Evolutionary conservation across 1,284 basidiomycete species (phyloP).

Genomic region (Kwoniella shivajii): DNA sequence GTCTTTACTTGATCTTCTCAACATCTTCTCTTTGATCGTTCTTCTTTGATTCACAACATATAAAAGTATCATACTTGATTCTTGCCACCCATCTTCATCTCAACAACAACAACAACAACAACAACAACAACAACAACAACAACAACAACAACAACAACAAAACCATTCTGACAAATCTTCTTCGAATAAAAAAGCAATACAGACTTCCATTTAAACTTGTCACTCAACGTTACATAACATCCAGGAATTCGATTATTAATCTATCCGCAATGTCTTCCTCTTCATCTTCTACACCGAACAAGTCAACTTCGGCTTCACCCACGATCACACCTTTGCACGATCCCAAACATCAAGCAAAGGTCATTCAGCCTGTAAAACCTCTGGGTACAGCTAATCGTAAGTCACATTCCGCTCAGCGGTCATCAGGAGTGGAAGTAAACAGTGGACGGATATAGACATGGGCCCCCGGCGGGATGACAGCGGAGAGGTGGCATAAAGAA

Average conservation of each 20-base stretch:
- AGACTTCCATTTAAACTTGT: background rate
- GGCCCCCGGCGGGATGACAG: too few species aligned
- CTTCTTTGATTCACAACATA: background rate
- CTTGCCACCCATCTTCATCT: background rate
- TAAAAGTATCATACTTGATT: too few species aligned
- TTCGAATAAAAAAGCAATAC: background rate
- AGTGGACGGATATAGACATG: too few species aligned
- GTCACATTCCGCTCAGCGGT: too few species aligned
- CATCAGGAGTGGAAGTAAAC: too few species aligned
- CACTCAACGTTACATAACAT: background rate
- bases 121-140: background rate
- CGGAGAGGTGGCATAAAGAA: background rate
- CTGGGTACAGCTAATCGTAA: slow-evolving; percentile 64
- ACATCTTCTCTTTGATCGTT: background rate
- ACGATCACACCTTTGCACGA: slow-evolving; percentile 76
- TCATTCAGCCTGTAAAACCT: slow-evolving; percentile 75
- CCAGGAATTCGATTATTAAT: background rate
- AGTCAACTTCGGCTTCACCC: slow-evolving; percentile 33
- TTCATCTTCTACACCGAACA: slow-evolving; percentile 26
- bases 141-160: background rate
- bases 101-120: background rate
- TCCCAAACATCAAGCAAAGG: slow-evolving; percentile 73
- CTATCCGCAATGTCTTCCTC: slow-evolving; percentile 21
- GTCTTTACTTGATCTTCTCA: background rate
- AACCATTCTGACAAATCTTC: background rate